These are phyloP conservation scores for Ottelia alismoides DNA, from an alignment of 106 monocot species.

Conservation along the genomic window DNA sequence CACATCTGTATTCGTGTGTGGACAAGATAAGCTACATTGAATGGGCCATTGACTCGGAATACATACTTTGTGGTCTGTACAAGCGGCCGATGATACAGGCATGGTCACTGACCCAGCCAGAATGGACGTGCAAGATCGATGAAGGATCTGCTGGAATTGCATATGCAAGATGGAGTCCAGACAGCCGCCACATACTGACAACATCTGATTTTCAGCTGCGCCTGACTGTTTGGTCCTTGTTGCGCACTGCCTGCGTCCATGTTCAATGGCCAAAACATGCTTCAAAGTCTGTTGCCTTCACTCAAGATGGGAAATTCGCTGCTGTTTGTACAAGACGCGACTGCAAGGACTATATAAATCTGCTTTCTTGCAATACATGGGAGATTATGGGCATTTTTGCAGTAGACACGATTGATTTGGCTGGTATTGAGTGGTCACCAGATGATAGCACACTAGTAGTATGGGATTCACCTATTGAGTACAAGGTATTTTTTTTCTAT, in stretches of 20 bases:
- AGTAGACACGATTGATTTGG: slow-evolving; percentile 81
- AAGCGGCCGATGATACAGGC: slow-evolving; percentile 94
- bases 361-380: slow-evolving; percentile 90
- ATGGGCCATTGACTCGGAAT: slow-evolving; percentile 93
- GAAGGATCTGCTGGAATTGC: slow-evolving; percentile 90
- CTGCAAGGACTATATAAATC: slow-evolving; percentile 90
- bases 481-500: slow-evolving; percentile 92
- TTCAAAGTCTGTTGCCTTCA: slow-evolving; percentile 76
- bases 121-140: slow-evolving; percentile 95
- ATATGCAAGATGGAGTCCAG: slow-evolving; percentile 96
- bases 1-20: slow-evolving; percentile 79
- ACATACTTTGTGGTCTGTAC: slow-evolving; percentile 85
- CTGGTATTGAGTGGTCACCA: slow-evolving; percentile 92
- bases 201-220: slow-evolving; percentile 95
- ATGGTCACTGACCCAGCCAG: slow-evolving; percentile 84
- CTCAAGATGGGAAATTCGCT: slow-evolving; percentile 93
- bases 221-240: slow-evolving; percentile 90
- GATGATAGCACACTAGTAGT: slow-evolving; percentile 87
- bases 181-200: slow-evolving; percentile 94
- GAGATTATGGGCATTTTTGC: slow-evolving; percentile 84
- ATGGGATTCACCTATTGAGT: slow-evolving; percentile 94
- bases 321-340: slow-evolving; percentile 80
- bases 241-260: slow-evolving; percentile 91
- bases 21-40: slow-evolving; percentile 91
- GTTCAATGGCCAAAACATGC: slow-evolving; percentile 90